Base-by-base conservation (phyloP, 345 rosid species). In the Eucalyptus shirleyi region DNA sequence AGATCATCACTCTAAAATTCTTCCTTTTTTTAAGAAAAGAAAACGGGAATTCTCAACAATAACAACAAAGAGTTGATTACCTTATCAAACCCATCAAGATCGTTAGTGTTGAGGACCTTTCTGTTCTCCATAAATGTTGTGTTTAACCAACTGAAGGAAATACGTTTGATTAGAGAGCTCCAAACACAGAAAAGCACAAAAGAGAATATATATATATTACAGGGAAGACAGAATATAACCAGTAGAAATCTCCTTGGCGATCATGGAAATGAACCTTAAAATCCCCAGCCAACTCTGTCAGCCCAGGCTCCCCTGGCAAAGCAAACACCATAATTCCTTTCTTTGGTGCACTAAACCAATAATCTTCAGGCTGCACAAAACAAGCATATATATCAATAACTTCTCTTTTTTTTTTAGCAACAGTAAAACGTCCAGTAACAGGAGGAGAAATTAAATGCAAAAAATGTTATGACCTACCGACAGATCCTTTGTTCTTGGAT, bases 281-380 rank as follows among this genome's bases (percentile, higher is more conserved):
- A 91, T 97, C 99, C 51, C 99, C 99, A 3, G 88, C 89, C 89
- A 97, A 89, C 93, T 96, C 96, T 60, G 98, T 91, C 62, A 98
- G 94, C 90, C 99, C 99, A 89, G 99, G 97, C 92, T 98, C 96
- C 80, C 99, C 97, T 10, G 99, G 99, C 90, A 98, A 88, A 81
- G 99, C 98, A 94, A 97, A 98, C 89, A 97, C 98, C 93, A 96
- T 92, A 19, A 96, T 93, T 87, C 99, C 99, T 92, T 98, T 98
- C 93, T 94, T 97, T 51, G 98, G 98, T 80, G 98, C 96, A 85
- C 93, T 95, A 86, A 97, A 95, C 98, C 99, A 97, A 91, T 94
- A 98, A 88, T 98, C 98, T 93, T 97, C 97, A 65, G 99, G 99
- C 99, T 97, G 67, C 9, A 87, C 88, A 87, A 87, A 60, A 4